Percentiles rank a stretch among this genome's conserved stretches.
Conservation (phyloP, 768 basidiomycete species). For the Lentinula raphanica region DNA sequence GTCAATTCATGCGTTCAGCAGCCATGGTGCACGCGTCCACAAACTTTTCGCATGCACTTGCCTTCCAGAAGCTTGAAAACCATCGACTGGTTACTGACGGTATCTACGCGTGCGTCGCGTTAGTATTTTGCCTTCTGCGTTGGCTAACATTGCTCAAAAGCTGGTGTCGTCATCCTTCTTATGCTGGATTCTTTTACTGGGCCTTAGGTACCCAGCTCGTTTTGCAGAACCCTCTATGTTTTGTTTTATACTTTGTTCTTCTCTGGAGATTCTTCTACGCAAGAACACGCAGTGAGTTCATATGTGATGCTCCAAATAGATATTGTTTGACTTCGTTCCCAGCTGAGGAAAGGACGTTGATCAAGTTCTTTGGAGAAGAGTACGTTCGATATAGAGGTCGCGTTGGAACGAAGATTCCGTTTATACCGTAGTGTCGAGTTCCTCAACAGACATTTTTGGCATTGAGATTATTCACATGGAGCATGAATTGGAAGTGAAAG, state of each 20-base stretch:
- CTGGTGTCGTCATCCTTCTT: conserved; percentile 91
- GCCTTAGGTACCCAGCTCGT: conserved; percentile 90
- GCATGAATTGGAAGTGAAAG: neutral
- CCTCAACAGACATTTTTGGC: too few species aligned
- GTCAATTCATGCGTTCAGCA: conserved; percentile 74
- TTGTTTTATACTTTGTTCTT: conserved; percentile 57
- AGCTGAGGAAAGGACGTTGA: conserved; percentile 80
- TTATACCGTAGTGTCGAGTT: conserved; percentile 69
- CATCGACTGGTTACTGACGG: conserved; percentile 87
- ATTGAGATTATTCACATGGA: neutral
- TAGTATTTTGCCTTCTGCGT: neutral
- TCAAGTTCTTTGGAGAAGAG: conserved; percentile 86
- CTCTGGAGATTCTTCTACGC: conserved; percentile 85
- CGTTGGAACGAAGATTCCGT: conserved; percentile 87
- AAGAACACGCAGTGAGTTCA: conserved; percentile 69
- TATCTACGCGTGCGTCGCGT: conserved; percentile 68
- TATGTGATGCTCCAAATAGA: neutral
- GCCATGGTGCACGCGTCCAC: conserved; percentile 97
- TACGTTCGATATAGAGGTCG: conserved; percentile 71
- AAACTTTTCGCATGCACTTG: conserved; percentile 90
- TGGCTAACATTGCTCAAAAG: conserved; percentile 30
- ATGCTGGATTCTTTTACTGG: conserved; percentile 98
- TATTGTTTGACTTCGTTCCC: conserved; percentile 6
- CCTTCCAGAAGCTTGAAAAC: conserved; percentile 60
- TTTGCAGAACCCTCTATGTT: conserved; percentile 79